Conservation (phyloP, 805 yeast genomes). For the Cyberlindnera mycetangii region DNA sequence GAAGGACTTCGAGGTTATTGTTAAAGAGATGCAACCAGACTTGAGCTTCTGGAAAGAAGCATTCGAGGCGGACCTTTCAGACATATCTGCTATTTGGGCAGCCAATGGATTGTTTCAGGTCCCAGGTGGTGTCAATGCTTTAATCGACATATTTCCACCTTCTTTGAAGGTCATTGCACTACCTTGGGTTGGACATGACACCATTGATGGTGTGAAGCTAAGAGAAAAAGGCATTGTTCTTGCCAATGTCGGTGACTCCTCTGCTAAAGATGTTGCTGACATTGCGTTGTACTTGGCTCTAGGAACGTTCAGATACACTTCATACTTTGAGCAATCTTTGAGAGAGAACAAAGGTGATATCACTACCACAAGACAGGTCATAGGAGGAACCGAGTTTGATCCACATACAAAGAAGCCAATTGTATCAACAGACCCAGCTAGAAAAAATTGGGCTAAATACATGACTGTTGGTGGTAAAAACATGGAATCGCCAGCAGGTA, state of each 20-base stretch:
- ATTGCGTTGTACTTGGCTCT: constrained; percentile 58
- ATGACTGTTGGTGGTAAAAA: constrained; percentile 44
- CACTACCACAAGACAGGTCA: constrained; percentile 40
- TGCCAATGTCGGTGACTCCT: constrained; percentile 58
- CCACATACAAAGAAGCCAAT: constrained; percentile 8
- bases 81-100: constrained; percentile 52
- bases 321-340: constrained; percentile 43
- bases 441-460: constrained; percentile 38
- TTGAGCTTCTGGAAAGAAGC: constrained; percentile 42
- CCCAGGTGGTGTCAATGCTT: constrained; percentile 41
- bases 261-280: constrained; percentile 72
- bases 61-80: constrained; percentile 36
- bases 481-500: constrained; percentile 51
- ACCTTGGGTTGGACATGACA: constrained; percentile 63
- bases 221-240: constrained; percentile 46
- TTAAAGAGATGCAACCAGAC: constrained; percentile 36
- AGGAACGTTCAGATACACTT: constrained; percentile 56
- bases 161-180: constrained; percentile 46
- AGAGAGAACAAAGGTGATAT: constrained; percentile 40
- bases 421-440: constrained; percentile 27
- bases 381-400: constrained; percentile 30
- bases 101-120: constrained; percentile 48
- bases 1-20: constrained; percentile 37
- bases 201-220: constrained; percentile 44
- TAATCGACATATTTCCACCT: constrained; percentile 45